Conservation (phyloP, 176 grass and related monocot genomes). For the Juncus inflexus region DNA sequence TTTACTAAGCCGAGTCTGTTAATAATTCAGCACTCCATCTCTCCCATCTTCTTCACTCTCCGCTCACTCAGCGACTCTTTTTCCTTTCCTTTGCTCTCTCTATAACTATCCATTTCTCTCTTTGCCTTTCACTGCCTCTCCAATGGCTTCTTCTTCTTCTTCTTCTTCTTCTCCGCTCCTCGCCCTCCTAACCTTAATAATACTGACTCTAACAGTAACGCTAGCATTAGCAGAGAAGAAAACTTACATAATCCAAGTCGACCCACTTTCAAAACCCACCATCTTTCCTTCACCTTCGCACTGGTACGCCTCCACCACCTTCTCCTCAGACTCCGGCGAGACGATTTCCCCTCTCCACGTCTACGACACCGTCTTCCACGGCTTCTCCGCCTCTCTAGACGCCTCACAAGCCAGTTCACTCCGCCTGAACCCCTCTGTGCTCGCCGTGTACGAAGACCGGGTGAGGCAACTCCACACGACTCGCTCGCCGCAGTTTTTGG, state of each 20-base stretch:
- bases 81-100: constrained; percentile 20
- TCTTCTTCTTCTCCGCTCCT: constrained; percentile 5
- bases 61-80: no score
- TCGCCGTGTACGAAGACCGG: constrained; percentile 82
- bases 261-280: constrained; percentile 59
- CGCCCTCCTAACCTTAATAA: constrained; percentile 23
- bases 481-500: constrained; percentile 86
- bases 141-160: constrained; percentile 40
- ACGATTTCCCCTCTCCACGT: constrained; percentile 64
- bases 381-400: constrained; percentile 67
- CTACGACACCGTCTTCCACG: constrained; percentile 80
- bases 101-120: constrained; percentile 17
- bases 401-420: constrained; percentile 45
- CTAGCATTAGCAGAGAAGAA: constrained; percentile 23
- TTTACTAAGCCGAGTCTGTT: no score
- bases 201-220: constrained; percentile 6
- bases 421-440: constrained; percentile 55
- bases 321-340: constrained; percentile 21
- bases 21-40: neutral
- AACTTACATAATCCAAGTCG: constrained; percentile 82
- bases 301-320: constrained; percentile 75
- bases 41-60: constrained; percentile 13
- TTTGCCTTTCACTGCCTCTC: constrained; percentile 5
- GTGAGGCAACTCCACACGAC: constrained; percentile 69
- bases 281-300: constrained; percentile 60